Conservation (phyloP, 345 rosid genomes). For the Gossypium mustelinum region DNA sequence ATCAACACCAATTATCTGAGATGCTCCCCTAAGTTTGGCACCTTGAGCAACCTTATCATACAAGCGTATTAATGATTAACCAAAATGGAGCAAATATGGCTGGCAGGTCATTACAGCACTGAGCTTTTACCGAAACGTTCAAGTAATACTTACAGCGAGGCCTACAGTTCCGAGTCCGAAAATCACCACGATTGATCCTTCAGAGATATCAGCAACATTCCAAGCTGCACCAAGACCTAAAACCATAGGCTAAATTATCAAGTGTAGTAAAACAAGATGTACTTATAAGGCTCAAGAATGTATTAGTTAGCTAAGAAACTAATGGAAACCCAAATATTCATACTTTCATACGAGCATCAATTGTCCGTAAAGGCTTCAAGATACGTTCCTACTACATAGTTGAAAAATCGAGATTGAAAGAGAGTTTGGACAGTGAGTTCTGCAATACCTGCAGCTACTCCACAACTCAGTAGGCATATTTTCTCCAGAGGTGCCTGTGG, state of each 20-base stretch:
- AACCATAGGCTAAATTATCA: conserved; percentile 1
- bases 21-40: conserved; percentile 78
- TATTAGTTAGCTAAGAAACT: not conserved
- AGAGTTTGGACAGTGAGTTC: not conserved
- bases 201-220: conserved; percentile 78
- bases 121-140: not conserved
- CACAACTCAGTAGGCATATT: conserved; percentile 88
- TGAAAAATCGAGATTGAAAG: not conserved
- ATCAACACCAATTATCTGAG: conserved; percentile 82
- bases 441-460: conserved; percentile 63
- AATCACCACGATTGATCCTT: conserved; percentile 77
- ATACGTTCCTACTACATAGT: not conserved
- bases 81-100: not conserved
- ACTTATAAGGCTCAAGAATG: not conserved
- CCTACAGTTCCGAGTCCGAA: conserved; percentile 96
- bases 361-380: not conserved
- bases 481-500: conserved; percentile 63
- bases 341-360: not conserved
- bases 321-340: not conserved
- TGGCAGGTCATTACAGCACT: not conserved
- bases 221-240: conserved; percentile 95
- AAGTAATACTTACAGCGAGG: conserved; percentile 62
- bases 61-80: not conserved
- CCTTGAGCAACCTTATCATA: conserved; percentile 83
- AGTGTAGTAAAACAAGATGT: not conserved